Percentiles rank a stretch among this genome's conserved stretches.
phyloP scores from a whole-genome alignment of 805 yeast species.

The Starmerella khaoyaiensis region DNA sequence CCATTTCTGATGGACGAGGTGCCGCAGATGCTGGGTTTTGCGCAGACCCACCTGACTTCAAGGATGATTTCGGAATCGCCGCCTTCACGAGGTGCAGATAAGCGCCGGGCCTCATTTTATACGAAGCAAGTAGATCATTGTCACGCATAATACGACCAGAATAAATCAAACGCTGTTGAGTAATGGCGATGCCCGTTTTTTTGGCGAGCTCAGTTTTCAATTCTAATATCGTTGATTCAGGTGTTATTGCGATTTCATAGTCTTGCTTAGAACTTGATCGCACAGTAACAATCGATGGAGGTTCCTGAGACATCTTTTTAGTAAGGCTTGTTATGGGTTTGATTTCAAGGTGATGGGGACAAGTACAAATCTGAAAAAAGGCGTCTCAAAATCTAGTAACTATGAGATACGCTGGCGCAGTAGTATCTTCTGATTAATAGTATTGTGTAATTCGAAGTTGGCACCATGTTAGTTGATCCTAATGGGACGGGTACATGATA shows the following conservation, averaged over 20 bases:
- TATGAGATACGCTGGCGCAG: too few relatives aligned
- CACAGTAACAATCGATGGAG: too few relatives aligned
- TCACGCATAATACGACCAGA: constrained; percentile 91
- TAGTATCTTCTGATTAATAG: too few relatives aligned
- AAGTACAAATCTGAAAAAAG: too few relatives aligned
- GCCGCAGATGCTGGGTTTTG: constrained; percentile 25
- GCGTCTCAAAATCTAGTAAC: too few relatives aligned
- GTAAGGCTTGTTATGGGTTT: too few relatives aligned
- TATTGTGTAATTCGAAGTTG: too few relatives aligned
- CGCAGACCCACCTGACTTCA: constrained; percentile 18
- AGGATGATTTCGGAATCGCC: constrained; percentile 18
- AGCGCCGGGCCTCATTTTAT: constrained; percentile 76
- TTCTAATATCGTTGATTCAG: constrained; percentile 46
- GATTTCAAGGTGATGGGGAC: too few relatives aligned
- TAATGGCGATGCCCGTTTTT: constrained; percentile 53
- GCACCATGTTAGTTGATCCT: too few relatives aligned
- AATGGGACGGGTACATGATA: too few relatives aligned
- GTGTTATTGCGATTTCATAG: constrained; percentile 47
- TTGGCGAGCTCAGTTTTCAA: constrained; percentile 54
- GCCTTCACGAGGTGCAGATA: constrained; percentile 83
- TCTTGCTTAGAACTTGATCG: constrained; percentile 69
- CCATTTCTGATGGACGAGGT: constrained; percentile 51
- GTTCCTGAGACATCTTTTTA: too few relatives aligned
- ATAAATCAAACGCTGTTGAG: constrained; percentile 78
- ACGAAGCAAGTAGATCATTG: constrained; percentile 53